Conservation (phyloP, 495 filamentous ascomycete species). For the Talaromyces ruber region DNA sequence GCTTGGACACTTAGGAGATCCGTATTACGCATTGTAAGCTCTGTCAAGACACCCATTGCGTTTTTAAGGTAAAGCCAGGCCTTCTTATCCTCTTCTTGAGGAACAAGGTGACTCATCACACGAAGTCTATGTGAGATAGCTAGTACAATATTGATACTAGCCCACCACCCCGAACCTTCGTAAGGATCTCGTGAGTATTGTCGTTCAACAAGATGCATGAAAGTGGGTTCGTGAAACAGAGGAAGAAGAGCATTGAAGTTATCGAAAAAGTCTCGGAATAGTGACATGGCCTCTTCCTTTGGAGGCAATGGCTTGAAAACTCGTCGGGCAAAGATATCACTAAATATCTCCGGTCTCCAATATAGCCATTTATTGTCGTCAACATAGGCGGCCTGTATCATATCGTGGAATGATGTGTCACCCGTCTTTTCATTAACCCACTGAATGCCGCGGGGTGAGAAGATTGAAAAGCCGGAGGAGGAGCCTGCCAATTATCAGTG, state of each 20-base stretch:
- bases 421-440: conserved; percentile 99
- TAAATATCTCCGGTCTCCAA: conserved; percentile 94
- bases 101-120: conserved; percentile 90
- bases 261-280: conserved; percentile 89
- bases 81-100: conserved; percentile 84
- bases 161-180: conserved; percentile 96
- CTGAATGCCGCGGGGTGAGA: conserved; percentile 94
- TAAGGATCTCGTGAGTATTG: conserved; percentile 93
- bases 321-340: conserved; percentile 82
- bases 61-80: conserved; percentile 96
- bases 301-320: conserved; percentile 75
- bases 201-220: conserved; percentile 90
- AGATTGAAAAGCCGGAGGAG: conserved; percentile 96
- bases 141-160: conserved; percentile 86
- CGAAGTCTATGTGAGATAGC: conserved; percentile 86
- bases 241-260: conserved; percentile 99
- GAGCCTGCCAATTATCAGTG: conserved; percentile 50
- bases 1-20: conserved; percentile 96
- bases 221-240: conserved; percentile 93
- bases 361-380: conserved; percentile 91
- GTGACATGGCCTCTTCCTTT: conserved; percentile 69
- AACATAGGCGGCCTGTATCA: conserved; percentile 77
- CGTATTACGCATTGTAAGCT: conserved; percentile 91
- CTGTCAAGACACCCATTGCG: conserved; percentile 83
- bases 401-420: conserved; percentile 87